Evolutionary conservation across 2,329 filamentous ascomycete species (phyloP).

Genomic region (Coniella vitis): DNA sequence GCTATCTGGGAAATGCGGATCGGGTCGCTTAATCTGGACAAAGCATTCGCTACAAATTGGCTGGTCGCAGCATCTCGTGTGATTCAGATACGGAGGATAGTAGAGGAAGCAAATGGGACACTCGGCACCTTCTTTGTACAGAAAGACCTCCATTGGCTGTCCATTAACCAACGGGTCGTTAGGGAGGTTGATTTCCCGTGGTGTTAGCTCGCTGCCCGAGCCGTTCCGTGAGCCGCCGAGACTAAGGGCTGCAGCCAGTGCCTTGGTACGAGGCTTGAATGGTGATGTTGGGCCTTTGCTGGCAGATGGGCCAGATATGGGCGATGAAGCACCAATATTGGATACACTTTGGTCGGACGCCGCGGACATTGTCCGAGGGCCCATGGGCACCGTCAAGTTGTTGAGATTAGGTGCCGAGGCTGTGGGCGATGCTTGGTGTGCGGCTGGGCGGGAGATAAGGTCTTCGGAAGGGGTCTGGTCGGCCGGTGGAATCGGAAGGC

Average conservation of each 20-base stretch:
- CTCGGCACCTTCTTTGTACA: constrained; percentile 86
- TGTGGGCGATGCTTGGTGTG: constrained; percentile 39
- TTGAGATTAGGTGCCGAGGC: constrained; percentile 57
- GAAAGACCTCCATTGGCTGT: constrained; percentile 83
- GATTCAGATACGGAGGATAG: constrained; percentile 91
- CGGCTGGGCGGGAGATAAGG: constrained; percentile 41
- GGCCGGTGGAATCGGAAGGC: constrained; percentile 73
- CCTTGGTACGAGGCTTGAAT: constrained; percentile 82
- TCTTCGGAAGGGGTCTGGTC: constrained; percentile 74
- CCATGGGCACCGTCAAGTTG: constrained; percentile 72
- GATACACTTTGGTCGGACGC: constrained; percentile 65
- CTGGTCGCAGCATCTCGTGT: constrained; percentile 91
- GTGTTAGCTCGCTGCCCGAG: constrained; percentile 63
- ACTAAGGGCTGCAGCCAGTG: constrained; percentile 73
- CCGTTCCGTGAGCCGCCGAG: constrained; percentile 61
- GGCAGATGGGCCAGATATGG: constrained; percentile 39
- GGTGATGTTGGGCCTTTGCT: constrained; percentile 44
- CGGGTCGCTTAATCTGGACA: constrained; percentile 92
- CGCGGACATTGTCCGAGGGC: constrained; percentile 67
- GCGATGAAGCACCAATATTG: constrained; percentile 54
- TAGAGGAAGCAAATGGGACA: constrained; percentile 96
- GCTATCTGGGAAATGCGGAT: constrained; percentile 84
- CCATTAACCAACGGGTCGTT: constrained; percentile 86
- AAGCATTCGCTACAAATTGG: constrained; percentile 98
- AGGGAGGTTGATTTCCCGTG: constrained; percentile 73